Base-by-base conservation (phyloP, 2,329 filamentous ascomycete species). In the Dothidotthia symphoricarpi region DNA sequence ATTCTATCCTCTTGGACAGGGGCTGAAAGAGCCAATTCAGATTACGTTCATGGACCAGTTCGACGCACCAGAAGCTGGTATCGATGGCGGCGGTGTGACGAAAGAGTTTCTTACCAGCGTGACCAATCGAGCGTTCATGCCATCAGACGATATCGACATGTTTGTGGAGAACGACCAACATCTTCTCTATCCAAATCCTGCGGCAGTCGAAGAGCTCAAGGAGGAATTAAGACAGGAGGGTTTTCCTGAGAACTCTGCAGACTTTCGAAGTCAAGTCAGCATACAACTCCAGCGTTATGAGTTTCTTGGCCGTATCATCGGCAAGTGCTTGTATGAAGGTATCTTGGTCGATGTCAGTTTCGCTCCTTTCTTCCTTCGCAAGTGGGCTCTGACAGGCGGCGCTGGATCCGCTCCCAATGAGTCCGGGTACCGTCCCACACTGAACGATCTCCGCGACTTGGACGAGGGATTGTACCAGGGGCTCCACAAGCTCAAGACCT, bases 21-120 rank as follows among this genome's bases (percentile, higher is more conserved):
- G 83, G 1, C 69, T 98, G 39, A 97, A 97, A 61, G 91, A 97
- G 59, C 88, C 89, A 0, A 95, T 98, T 24, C 88, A 95, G 59
- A 97, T 98, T 57, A 93, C 88, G 0, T 98, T 98, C 63, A 83
- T 96, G 28, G 93, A 98, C 61, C 80, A 89, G 43, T 98, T 95
- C 52, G 86, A 86, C 44, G 80, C 84, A 1, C 76, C 81, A 6
- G 93, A 98, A 68, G 91, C 91, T 10, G 93, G 93, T 8, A 97
- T 98, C 38, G 93, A 98, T 60, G 93, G 93, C 0, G 93, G 93
- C 7, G 93, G 93, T 46, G 93, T 98, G 7, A 96, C 91, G 2
- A 98, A 98, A 55, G 93, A 98, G 58, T 98, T 98, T 46, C 74
- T 98, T 10, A 95, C 84, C 1, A 93, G 86, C 45, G 81, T 95